Percentiles rank a stretch among this genome's conserved stretches.
Evolutionary conservation across 1,139 yeast genomes (phyloP).

Genomic region (Geotrichum fermentans): DNA sequence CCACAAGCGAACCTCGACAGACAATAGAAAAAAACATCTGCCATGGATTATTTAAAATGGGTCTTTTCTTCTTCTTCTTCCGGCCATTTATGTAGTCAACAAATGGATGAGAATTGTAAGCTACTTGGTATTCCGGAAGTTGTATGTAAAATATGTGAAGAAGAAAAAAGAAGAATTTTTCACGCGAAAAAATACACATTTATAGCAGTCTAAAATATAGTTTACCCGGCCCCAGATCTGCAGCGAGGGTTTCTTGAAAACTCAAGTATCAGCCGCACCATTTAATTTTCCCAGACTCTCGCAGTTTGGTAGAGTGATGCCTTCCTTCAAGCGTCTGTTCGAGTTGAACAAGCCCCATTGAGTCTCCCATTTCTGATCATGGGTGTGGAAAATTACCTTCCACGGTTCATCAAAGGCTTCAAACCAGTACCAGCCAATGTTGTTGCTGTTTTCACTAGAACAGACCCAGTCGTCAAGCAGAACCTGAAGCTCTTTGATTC

Average conservation of each 20-base stretch:
- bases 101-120: slow-evolving; percentile 26
- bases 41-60: slow-evolving; percentile 26
- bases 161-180: slow-evolving; percentile 20
- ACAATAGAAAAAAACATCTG: slow-evolving; percentile 15
- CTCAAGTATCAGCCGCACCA: not conserved
- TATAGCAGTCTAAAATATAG: slow-evolving; percentile 8
- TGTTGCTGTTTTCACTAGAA: slow-evolving; percentile 29
- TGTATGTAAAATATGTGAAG: slow-evolving; percentile 23
- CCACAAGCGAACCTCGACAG: slow-evolving; percentile 31
- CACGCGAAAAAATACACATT: not conserved
- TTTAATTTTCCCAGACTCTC: not conserved
- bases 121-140: slow-evolving; percentile 35
- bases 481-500: slow-evolving; percentile 42
- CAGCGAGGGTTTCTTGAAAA: not conserved
- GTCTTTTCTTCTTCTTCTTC: slow-evolving; percentile 31
- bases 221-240: not conserved
- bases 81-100: slow-evolving; percentile 36
- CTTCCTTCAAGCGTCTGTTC: slow-evolving; percentile 45
- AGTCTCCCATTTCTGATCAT: slow-evolving; percentile 56
- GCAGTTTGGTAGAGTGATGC: slow-evolving; percentile 19
- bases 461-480: slow-evolving; percentile 56
- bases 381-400: slow-evolving; percentile 53
- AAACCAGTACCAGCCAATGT: slow-evolving; percentile 56
- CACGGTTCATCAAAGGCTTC: slow-evolving; percentile 75
- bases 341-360: slow-evolving; percentile 63